Base-by-base conservation (phyloP, 73 alveolate genomes). In the Paramecium sexaurelia region DNA sequence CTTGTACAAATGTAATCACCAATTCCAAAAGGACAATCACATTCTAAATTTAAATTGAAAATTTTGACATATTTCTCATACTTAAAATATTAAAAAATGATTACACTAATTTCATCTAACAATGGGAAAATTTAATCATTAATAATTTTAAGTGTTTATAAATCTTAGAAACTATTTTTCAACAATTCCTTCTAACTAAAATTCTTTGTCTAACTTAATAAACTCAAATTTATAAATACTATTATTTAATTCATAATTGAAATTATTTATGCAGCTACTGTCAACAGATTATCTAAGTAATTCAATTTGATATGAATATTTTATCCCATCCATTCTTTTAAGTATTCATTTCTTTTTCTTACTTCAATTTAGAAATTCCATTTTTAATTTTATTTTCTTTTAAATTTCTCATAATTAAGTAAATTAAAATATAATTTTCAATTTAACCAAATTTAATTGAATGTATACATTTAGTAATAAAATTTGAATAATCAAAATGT, bases 1-100 rank as follows among this genome's bases (percentile, higher is more conserved):
- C 90, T 78, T 40, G 90, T 78, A 29, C 90, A 78, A 11, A 78
- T 78, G 24, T 37, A 78, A 20, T 78, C 73, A 29, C 90, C 90
- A 41, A 78, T 40, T 33, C 41, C 45, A 43, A 78, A 78, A 10
- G 90, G 90, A 78, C 90, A 78, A 41, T 78, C 90, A 13, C 41
- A 41, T 24, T 78, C 90, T 15, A 78, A 24, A 78, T 78, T 78
- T 27, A 78, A 73, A 19, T 75, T 19, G 26, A 78, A 78, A 2
- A 78, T 78, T 78, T 45, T 39, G 29, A 78, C 39, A 33, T 24
- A 78, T 43, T 78, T 78, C 41, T 78, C 19, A 47, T 40, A 78
- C 43, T 32, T 3, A 15, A 4, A 51, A 51, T 26, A 6, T 51
- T 51, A 5, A 51, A 11, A 13, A n/a, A 51, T 51, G 6, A 15